These are phyloP conservation scores for Kazachstania africana DNA, from an alignment of 805 yeast genomes.

Conservation along the genomic window DNA sequence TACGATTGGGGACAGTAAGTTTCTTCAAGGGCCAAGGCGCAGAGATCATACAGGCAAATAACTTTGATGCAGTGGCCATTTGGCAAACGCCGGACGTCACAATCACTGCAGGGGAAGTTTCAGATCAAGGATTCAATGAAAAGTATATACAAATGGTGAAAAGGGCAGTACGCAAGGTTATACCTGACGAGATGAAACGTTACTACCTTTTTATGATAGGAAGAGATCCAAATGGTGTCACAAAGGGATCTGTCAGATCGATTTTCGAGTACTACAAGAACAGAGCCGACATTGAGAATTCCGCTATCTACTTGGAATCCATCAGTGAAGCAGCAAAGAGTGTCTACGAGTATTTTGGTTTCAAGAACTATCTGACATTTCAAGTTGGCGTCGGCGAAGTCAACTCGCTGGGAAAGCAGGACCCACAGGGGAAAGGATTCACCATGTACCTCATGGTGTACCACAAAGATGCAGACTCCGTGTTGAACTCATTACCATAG, in stretches of 20 bases:
- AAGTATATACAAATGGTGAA: constrained; percentile 16
- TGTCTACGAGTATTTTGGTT: constrained; percentile 28
- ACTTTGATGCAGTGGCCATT: constrained; percentile 25
- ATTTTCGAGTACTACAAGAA: constrained; percentile 21
- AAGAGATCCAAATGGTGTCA: constrained; percentile 19
- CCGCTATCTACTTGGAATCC: constrained; percentile 26
- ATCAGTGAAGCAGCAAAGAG: constrained; percentile 23
- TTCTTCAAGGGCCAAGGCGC: constrained; percentile 23
- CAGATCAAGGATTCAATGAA: constrained; percentile 21
- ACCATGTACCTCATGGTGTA: constrained; percentile 24
- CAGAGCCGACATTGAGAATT: constrained; percentile 21
- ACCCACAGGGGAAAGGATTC: constrained; percentile 24
- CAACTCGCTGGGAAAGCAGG: constrained; percentile 16
- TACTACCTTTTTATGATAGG: constrained; percentile 26
- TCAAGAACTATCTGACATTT: constrained; percentile 18
- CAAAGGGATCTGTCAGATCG: constrained; percentile 23
- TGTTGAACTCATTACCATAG: too few species aligned
- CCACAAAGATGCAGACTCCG: too few species aligned
- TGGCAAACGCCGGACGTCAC: constrained; percentile 20
- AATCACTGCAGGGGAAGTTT: constrained; percentile 15
- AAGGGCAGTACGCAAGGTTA: constrained; percentile 11
- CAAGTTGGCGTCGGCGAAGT: constrained; percentile 24
- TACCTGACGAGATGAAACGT: constrained; percentile 20
- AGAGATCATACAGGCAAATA: constrained; percentile 22
- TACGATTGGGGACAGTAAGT: constrained; percentile 15